Base-by-base conservation (phyloP, 257 asterid genomes). In the Apocynum venetum region DNA sequence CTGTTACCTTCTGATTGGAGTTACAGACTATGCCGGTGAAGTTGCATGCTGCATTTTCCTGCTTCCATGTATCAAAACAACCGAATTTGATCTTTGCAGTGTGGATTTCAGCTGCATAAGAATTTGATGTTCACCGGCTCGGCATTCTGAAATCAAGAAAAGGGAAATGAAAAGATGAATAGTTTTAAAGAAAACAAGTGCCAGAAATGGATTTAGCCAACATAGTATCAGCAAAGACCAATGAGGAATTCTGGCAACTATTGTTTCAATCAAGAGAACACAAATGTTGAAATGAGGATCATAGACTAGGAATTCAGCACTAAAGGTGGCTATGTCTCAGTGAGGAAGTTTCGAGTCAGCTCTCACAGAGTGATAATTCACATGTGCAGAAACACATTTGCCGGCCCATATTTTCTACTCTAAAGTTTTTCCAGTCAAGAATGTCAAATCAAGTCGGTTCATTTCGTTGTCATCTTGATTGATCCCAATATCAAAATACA, bases 11-110 rank as follows among this genome's bases (percentile, higher is more conserved):
- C 35, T 71, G 73, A 52, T 64, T 80, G 1, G 81, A 74, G 59
- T 84, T 76, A 75, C 89, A 86, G 38, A 49, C 57, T 65, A 86
- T 56, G 8, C 89, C 89, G 1, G 80, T 82, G 78, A 83, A 86
- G 56, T 80, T 82, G 80, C 89, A 84, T 35, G 80, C 72, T 14
- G 31, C 35, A 19, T 55, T 56, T 1, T 69, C 76, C 66, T 43
- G 25, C 3, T 47, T 80, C 89, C 89, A 86, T 66, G 86, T 36
- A 72, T 80, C 73, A 44, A 86, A 72, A 76, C 80, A 31, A 38
- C 36, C 25, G 86, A 75, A n/a, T 15, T 71, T n/a, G 77, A 47
- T 67, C 31, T 70, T 44, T 61, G 44, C 68, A 86, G 73, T 13
- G 77, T 57, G 78, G 86, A 76, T 80, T 86, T 86, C 61, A 86